phyloP scores from a whole-genome alignment of 2,329 filamentous ascomycete species.

The Hypoxylon sp. region DNA sequence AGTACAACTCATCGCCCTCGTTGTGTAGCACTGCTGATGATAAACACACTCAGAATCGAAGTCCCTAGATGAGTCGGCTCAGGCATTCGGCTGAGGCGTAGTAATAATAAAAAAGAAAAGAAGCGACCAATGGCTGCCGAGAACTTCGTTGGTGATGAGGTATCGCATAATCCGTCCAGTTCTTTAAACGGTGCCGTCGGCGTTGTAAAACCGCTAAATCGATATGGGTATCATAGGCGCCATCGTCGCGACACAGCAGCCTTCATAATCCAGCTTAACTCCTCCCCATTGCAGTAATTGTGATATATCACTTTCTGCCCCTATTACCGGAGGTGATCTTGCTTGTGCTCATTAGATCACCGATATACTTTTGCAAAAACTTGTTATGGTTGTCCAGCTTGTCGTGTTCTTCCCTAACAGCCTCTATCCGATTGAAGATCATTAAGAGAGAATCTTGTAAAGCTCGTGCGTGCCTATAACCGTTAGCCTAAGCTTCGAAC shows the following conservation, averaged over 20 bases:
- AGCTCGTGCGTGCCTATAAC: constrained; percentile 83
- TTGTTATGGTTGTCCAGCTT: constrained; percentile 98
- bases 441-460: constrained; percentile 91
- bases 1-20: constrained; percentile 44
- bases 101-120: constrained; percentile 18
- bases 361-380: constrained; percentile 97
- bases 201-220: constrained; percentile 38
- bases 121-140: constrained; percentile 36
- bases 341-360: constrained; percentile 91
- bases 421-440: constrained; percentile 94
- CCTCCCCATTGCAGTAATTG: constrained; percentile 13
- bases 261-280: constrained; percentile 25
- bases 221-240: constrained; percentile 42
- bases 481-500: constrained; percentile 22
- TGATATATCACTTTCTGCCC: constrained; percentile 65
- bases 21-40: constrained; percentile 37
- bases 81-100: constrained; percentile 29
- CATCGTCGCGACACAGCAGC: constrained; percentile 28
- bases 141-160: constrained; percentile 21
- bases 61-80: constrained; percentile 24
- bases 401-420: constrained; percentile 93
- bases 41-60: constrained; percentile 45
- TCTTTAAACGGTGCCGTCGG: constrained; percentile 24
- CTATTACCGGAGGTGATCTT: constrained; percentile 75
- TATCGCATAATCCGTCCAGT: constrained; percentile 26